Base-by-base conservation (phyloP, 306 rosid species). In the Vicia faba region DNA sequence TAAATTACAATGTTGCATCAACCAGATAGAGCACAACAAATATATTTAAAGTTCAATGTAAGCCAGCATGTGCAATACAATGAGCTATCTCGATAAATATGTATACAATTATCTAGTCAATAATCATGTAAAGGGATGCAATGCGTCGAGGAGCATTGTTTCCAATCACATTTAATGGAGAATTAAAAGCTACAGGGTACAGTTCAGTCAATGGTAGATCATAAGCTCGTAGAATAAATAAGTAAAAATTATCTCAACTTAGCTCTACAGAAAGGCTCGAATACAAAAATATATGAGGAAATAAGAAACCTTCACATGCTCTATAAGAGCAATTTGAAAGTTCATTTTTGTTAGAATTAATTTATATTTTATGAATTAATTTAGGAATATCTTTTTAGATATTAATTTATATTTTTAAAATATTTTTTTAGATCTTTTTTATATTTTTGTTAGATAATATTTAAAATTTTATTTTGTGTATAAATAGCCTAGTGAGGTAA, bases 1-100 rank as follows among this genome's bases (percentile, higher is more conserved):
- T 44, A 33, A 64, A 53, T 56, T 68, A 61, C 70, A 76, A 39
- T 44, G 16, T 9, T 15, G 54, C 55, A 60, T 26, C 29, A 53
- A 48, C 66, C 51, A 53, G 53, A 61, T 9, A 56, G 46, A 62
- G 36, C 43, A 31, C 44, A 29, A 18, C 20, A 70, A 26, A n/a
- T 36, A 7, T 23, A 70, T 31, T 14, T 9, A 62, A 63, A 35
- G 54, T 48, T 62, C 35, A 16, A 20, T 48, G 13, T 54, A 28
- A 51, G 66, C 40, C 44, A 28, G 36, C 60, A 12, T 12, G 35
- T 25, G 16, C 8, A 20, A 15, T 53, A 23, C 9, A 23, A 50
- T 23, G 36, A n/a, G n/a, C n/a, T n/a, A n/a, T n/a, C n/a, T n/a
- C n/a, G n/a, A n/a, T n/a, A n/a, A n/a, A n/a, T n/a, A n/a, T n/a